Evolutionary conservation across 768 basidiomycete species (phyloP).

Genomic region (Pleurotus cornucopiae): DNA sequence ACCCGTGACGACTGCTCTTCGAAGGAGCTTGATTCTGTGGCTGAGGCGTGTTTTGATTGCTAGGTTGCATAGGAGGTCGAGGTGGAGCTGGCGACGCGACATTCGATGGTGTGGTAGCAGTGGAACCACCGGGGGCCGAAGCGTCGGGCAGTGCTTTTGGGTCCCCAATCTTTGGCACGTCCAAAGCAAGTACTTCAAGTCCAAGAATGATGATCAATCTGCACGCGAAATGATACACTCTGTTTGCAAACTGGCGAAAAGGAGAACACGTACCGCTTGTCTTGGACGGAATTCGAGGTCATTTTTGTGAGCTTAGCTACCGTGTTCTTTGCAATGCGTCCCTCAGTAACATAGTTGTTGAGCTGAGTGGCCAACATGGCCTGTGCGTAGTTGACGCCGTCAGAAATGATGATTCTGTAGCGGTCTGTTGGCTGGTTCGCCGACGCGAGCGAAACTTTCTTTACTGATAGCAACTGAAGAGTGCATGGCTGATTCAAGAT

Average conservation of each 20-base stretch:
- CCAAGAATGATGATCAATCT: constrained; percentile 83
- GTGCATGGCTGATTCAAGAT: constrained; percentile 44
- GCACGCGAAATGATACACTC: too few species aligned
- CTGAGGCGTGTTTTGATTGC: constrained; percentile 8
- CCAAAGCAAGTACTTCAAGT: constrained; percentile 49
- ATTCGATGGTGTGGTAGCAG: constrained; percentile 18
- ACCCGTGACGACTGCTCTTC: constrained; percentile 25
- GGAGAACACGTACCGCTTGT: constrained; percentile 59
- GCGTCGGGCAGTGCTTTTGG: constrained; percentile 31
- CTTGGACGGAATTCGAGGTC: constrained; percentile 80
- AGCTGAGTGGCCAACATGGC: constrained; percentile 94
- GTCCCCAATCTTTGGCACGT: constrained; percentile 72
- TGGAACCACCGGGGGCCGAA: constrained; percentile 23
- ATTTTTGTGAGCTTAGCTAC: constrained; percentile 70
- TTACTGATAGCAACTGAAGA: constrained; percentile 81
- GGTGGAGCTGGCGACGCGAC: constrained; percentile 16
- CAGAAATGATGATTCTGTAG: constrained; percentile 83
- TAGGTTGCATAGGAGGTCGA: constrained; percentile 13
- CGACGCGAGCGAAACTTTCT: constrained; percentile 53
- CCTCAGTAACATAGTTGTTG: constrained; percentile 67
- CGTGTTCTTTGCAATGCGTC: constrained; percentile 58
- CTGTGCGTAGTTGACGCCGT: constrained; percentile 83
- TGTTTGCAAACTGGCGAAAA: constrained; percentile 3
- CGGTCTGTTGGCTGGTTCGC: constrained; percentile 40
- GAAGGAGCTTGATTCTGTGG: constrained; percentile 14